Evolutionary conservation across 768 basidiomycete species (phyloP), one percentile per base, ranked within the genome.

Genomic region (Calocybe cyanea): DNA sequence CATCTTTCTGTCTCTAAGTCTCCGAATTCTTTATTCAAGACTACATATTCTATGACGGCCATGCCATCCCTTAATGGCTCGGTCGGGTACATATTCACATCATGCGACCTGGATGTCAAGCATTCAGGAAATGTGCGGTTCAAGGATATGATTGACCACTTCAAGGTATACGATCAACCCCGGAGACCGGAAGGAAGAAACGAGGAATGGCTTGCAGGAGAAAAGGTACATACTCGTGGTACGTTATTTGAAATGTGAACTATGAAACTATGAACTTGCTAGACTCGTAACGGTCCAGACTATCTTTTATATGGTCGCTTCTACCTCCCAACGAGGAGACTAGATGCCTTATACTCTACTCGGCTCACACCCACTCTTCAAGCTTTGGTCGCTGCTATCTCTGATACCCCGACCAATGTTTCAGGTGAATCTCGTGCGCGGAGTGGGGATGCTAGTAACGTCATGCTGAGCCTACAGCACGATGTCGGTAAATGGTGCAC

Each of bases 21-120:
- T 4, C 93, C 94, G 2, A 94, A 94, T 63, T 71, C 83, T 0
- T 65, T 89, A 36, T 95, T 96, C 69, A 88, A 81, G 64, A 93
- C 91, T 1, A 89, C 89, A 1, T 93, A 94, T 64, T 83, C 90
- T 5, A 87, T 96, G 76, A 92, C 89, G 47, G 91, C 92, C 8
- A 78, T 97, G 70, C 92, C 93, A 1, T 90, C 91, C 7, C 72
- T 97, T 52, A 90, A 92, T 53, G 95, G 95, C 19, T 92, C 91
- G 1, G 75, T 97, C 32, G 90, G 90, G 37, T 97, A 96, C 59
- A 88, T 96, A 47, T 95, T 94, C 62, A 89, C 87, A 0, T 92
- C 92, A 7, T 92, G 88, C 57, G 79, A 87, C 49, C 69, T 96
- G 41, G 74, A 85, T 54, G 73, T 89, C 46, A 78, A 80, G 55